Percentiles rank a stretch among this genome's conserved stretches.
These are phyloP conservation scores for Chenopodium quinoa DNA, from an alignment of 148 eudicot genomes.

Conservation along the genomic window DNA sequence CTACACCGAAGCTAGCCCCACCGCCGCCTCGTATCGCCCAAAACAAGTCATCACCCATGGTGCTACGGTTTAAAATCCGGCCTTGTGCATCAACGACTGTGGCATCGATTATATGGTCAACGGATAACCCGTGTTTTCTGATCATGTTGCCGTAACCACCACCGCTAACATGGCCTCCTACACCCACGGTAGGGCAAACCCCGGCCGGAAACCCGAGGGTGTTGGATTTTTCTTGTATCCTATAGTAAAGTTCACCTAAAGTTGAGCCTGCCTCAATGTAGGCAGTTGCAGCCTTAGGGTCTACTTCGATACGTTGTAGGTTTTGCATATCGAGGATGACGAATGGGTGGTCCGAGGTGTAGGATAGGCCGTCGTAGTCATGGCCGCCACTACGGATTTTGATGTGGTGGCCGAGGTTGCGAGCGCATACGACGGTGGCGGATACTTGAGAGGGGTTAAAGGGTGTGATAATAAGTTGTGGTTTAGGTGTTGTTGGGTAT, in stretches of 20 bases:
- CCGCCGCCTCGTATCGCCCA: conserved; percentile 35
- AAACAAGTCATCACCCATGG: conserved; percentile 33
- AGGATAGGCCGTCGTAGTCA: conserved; percentile 28
- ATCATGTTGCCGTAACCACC: conserved; percentile 32
- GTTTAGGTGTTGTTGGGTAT: conserved; percentile 8
- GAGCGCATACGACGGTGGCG: conserved; percentile 13
- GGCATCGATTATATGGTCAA: conserved; percentile 23
- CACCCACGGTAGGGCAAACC: conserved; percentile 29
- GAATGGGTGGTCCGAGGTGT: conserved; percentile 9
- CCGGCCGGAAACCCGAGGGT: conserved; percentile 28
- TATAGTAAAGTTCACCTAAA: conserved; percentile 22
- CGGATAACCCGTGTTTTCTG: conserved; percentile 22
- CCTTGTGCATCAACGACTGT: conserved; percentile 21
- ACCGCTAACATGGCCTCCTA: conserved; percentile 31
- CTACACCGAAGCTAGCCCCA: conserved; percentile 25
- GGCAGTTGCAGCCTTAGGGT: conserved; percentile 18
- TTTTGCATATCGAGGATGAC: conserved; percentile 25
- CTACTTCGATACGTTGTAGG: not conserved
- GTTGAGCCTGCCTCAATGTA: conserved; percentile 30
- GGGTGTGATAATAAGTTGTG: conserved; percentile 1
- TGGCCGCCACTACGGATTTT: conserved; percentile 31
- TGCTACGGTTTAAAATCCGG: conserved; percentile 1
- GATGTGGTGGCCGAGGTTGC: conserved; percentile 17
- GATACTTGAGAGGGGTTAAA: conserved; percentile 6
- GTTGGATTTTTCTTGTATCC: conserved; percentile 13